Evolutionary conservation across 2,329 filamentous ascomycete species (phyloP).

Genomic region (Calonectria hawksworthii): DNA sequence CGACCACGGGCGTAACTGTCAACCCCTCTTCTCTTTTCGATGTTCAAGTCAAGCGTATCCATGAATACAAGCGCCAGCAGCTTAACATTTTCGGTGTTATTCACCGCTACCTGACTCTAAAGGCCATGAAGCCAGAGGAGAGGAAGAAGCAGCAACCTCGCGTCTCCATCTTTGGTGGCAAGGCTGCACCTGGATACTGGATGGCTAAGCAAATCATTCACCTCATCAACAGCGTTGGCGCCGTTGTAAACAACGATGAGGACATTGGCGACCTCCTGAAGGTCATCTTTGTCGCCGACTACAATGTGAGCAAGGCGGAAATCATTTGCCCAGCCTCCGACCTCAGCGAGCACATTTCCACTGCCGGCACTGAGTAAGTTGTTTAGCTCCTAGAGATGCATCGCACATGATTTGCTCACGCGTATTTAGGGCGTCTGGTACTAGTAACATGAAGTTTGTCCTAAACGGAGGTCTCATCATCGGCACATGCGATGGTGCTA

Average conservation of each 20-base stretch:
- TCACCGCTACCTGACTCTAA: conserved; percentile 91
- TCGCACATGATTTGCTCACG: not conserved
- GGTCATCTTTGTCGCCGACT: conserved; percentile 97
- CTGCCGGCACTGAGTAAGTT: conserved; percentile 88
- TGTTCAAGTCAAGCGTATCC: conserved; percentile 98
- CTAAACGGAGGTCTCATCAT: conserved; percentile 98
- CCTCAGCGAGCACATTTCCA: conserved; percentile 98
- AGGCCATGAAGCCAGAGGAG: conserved; percentile 85
- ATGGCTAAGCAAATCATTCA: conserved; percentile 99
- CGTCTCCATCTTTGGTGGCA: conserved; percentile 97
- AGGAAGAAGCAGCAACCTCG: conserved; percentile 88
- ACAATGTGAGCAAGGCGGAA: conserved; percentile 99
- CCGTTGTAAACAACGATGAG: conserved; percentile 90
- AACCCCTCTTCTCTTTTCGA: conserved; percentile 93
- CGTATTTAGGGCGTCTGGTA: conserved; percentile 74
- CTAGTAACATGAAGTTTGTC: conserved; percentile 99
- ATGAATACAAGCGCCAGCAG: conserved; percentile 99
- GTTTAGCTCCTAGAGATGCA: not conserved
- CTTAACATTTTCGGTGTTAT: conserved; percentile 99
- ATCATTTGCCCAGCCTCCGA: conserved; percentile 96
- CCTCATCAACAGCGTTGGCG: conserved; percentile 91
- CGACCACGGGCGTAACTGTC: conserved; percentile 82
- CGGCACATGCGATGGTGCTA: conserved; percentile 97
- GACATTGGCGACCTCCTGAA: conserved; percentile 96
- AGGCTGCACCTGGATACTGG: conserved; percentile 98